Evolutionary conservation across 495 filamentous ascomycete genomes (phyloP).

Genomic region (Thozetella sp.): DNA sequence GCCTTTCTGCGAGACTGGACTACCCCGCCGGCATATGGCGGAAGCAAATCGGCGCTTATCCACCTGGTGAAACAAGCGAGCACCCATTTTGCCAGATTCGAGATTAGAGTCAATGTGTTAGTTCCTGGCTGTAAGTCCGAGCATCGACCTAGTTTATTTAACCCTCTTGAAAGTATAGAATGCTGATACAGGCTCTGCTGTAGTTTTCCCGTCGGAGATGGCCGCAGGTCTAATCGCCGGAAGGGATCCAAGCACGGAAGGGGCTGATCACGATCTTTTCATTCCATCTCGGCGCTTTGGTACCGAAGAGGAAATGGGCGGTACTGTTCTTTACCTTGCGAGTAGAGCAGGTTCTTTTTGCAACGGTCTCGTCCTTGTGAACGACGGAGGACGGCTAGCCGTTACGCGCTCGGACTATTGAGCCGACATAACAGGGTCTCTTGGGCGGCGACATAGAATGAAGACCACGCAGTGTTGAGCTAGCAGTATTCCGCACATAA

Average conservation of each 20-base stretch:
- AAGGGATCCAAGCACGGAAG: constrained; percentile 39
- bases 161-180: not conserved
- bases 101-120: constrained; percentile 58
- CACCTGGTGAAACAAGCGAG: constrained; percentile 58
- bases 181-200: not conserved
- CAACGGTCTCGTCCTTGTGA: constrained; percentile 46
- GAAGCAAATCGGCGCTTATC: constrained; percentile 52
- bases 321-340: constrained; percentile 38
- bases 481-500: no score
- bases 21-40: constrained; percentile 49
- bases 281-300: constrained; percentile 53
- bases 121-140: constrained; percentile 56
- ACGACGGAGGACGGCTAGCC: constrained; percentile 50
- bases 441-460: no score
- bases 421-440: no score
- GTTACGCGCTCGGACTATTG: no score
- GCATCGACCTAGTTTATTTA: no score
- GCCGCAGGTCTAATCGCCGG: constrained; percentile 22
- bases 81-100: constrained; percentile 42
- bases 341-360: constrained; percentile 39
- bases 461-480: no score
- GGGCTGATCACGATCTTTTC: constrained; percentile 11
- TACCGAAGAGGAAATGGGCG: constrained; percentile 54
- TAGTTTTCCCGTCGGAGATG: constrained; percentile 57
- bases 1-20: constrained; percentile 42